Evolutionary conservation across 2,329 filamentous ascomycete genomes (phyloP).

Genomic region (Nigrograna mackinnonii): DNA sequence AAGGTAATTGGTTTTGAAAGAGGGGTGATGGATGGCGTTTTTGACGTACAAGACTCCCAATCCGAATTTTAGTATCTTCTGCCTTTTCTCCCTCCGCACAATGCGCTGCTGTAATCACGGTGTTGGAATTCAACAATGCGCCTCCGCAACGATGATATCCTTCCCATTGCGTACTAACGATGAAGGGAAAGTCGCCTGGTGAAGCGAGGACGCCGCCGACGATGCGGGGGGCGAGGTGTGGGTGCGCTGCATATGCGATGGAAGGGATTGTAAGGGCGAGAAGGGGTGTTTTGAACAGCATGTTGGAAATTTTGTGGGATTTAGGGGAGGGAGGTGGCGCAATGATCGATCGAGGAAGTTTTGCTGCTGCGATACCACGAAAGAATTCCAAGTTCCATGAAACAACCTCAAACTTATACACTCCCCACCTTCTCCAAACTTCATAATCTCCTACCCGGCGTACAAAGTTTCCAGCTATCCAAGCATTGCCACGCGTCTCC

Average conservation of each 20-base stretch:
- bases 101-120: constrained; percentile 7
- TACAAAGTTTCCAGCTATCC: too few relatives aligned
- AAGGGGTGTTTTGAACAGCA: constrained; percentile 4
- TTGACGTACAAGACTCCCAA: constrained; percentile 6
- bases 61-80: constrained; percentile 3
- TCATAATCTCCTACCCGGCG: too few relatives aligned
- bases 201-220: constrained; percentile 7
- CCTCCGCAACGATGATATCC: constrained; percentile 9
- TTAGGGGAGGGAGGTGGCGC: too few relatives aligned
- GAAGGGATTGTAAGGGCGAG: constrained; percentile 4
- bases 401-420: too few relatives aligned
- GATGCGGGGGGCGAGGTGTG: not conserved
- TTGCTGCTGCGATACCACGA: too few relatives aligned
- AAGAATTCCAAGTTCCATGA: too few relatives aligned
- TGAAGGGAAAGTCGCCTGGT: constrained; percentile 9
- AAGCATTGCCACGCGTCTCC: too few relatives aligned
- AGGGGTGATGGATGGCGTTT: not conserved
- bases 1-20: not conserved
- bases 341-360: too few relatives aligned
- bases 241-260: constrained; percentile 1
- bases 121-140: constrained; percentile 7
- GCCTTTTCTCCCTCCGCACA: constrained; percentile 2
- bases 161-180: constrained; percentile 5
- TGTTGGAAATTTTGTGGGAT: not conserved
- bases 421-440: too few relatives aligned